Evolutionary conservation across 345 rosid genomes (phyloP), one percentile per base, ranked within the genome.

Genomic region (Acer campestre): DNA sequence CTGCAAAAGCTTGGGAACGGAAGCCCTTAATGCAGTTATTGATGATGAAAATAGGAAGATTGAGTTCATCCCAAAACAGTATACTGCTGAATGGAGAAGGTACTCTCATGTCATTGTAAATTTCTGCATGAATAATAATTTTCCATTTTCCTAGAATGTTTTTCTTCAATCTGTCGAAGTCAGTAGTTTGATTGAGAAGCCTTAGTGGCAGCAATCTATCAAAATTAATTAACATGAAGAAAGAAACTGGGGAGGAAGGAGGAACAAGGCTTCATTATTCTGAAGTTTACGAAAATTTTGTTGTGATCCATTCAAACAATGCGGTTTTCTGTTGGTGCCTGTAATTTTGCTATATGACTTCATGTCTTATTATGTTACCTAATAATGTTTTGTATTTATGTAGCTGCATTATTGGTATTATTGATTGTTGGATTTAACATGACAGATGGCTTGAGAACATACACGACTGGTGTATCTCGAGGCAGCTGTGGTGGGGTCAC

Each of bases 401-500:
- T 69, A 48, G 53, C 23, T 40, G 42, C 20, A 31, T 64, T 14
- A 35, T 69, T 10, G 59, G 3, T 67, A 48, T 70, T 64, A 55
- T 72, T 82, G 59, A 82, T 64, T 78, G 49, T 62, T 31, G 71
- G 31, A 46, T 75, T 72, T 66, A 70, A 82, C 61, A 58, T 61
- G 67, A 29, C 91, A 96, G 99, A 80, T 96, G 99, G 99, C 97
- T 94, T 77, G 99, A 96, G 82, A 91, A 90, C 82, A 94, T 94
- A 53, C 93, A 92, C 61, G 99, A 96, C 85, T 94, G 99, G 99
- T 96, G 98, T 79, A 79, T 94, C 72, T 94, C 97, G 35, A 89
- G 98, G 90, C 98, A 96, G 85, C 95, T 96, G 27, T 94, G 98
- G 99, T 96, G 98, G 98, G 99, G 98, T 61, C 98, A 96, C 68